Evolutionary conservation across 768 basidiomycete species (phyloP).

Genomic region (Pleurotus ostreatus): DNA sequence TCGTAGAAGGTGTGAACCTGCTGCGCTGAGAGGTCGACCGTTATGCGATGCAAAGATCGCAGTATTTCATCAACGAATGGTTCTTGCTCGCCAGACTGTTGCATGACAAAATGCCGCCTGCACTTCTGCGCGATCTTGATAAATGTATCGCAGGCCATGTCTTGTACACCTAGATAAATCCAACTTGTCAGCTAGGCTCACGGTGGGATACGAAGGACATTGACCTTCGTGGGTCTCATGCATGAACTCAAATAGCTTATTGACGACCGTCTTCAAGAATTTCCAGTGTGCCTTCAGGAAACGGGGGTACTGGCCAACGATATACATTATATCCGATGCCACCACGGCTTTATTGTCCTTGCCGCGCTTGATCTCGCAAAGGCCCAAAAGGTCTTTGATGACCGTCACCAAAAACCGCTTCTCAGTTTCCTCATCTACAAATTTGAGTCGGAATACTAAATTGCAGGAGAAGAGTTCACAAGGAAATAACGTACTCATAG

Average conservation of each 20-base stretch:
- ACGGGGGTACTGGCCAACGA: constrained; percentile 98
- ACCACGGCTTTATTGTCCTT: constrained; percentile 99
- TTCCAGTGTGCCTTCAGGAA: constrained; percentile 99
- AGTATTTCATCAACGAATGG: constrained; percentile 98
- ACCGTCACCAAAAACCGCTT: constrained; percentile 98
- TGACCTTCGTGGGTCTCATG: constrained; percentile 97
- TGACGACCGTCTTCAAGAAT: constrained; percentile 99
- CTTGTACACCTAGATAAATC: constrained; percentile 79
- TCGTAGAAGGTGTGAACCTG: constrained; percentile 99
- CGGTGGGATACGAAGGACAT: constrained; percentile 10
- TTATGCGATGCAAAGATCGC: constrained; percentile 86
- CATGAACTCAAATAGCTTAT: constrained; percentile 99
- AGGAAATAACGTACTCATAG: constrained; percentile 81
- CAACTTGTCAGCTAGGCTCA: neutral
- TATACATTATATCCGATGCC: constrained; percentile 96
- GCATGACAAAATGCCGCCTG: constrained; percentile 96
- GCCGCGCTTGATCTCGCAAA: constrained; percentile 97
- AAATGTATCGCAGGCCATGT: constrained; percentile 99
- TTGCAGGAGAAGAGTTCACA: too few relatives aligned
- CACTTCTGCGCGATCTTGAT: constrained; percentile 99
- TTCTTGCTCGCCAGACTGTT: constrained; percentile 94
- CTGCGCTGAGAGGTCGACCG: constrained; percentile 88
- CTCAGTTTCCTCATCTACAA: constrained; percentile 93
- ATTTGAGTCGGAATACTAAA: too few relatives aligned
- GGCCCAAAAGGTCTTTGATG: constrained; percentile 94